Conservation (phyloP, 2,329 filamentous ascomycete genomes). For the Domatiomyces catenatus region DNA sequence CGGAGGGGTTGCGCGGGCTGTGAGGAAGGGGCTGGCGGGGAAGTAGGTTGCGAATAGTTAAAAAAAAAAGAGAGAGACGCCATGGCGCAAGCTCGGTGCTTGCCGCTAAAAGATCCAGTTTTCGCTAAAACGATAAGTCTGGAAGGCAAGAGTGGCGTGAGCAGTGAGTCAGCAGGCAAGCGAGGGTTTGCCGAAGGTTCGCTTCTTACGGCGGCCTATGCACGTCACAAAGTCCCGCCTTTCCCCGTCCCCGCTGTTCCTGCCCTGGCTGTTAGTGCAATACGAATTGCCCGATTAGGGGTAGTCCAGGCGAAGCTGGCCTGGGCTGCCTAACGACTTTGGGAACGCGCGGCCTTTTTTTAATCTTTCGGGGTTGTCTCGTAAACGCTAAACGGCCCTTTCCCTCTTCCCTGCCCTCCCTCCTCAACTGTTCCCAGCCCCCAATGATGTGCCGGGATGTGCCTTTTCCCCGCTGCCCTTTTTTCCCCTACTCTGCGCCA, state of each 20-base stretch:
- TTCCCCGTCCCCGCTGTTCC: neutral
- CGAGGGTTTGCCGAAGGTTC: neutral
- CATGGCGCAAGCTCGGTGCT: neutral
- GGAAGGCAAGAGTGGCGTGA: neutral
- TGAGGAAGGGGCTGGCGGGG: neutral
- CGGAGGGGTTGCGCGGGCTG: too few species aligned
- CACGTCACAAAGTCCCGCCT: neutral
- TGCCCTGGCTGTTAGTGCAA: neutral
- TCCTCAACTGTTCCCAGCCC: too few species aligned
- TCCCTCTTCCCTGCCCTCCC: neutral
- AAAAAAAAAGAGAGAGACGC: neutral
- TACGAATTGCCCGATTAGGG: neutral
- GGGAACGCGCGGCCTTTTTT: neutral
- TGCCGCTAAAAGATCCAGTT: neutral
- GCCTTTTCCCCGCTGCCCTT: neutral
- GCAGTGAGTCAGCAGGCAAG: neutral
- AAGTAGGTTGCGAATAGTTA: neutral
- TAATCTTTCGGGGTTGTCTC: neutral
- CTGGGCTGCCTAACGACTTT: neutral
- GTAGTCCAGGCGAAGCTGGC: neutral
- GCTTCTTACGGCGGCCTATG: neutral
- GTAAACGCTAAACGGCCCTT: neutral
- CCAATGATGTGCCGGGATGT: neutral
- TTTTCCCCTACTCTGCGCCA: neutral
- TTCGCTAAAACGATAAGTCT: neutral